Evolutionary conservation across 1,284 basidiomycete genomes (phyloP).

Genomic region (Austroboletus niveus): DNA sequence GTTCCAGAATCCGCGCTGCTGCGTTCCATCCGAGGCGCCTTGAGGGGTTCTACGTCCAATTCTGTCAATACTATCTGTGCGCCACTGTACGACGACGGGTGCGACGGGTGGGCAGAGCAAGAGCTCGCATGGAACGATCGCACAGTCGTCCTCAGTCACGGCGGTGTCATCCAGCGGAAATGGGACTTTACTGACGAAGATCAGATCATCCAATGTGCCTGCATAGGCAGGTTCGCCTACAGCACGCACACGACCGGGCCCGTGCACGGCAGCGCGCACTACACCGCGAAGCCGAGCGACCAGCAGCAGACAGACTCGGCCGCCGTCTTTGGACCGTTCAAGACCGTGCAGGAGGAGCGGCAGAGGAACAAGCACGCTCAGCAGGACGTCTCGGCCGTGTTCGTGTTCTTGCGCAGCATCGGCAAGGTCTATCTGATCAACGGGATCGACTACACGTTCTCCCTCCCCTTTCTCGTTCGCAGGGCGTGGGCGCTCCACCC

Average conservation of each 20-base stretch:
- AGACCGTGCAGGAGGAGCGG: slow-evolving; percentile 28
- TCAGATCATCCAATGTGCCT: slow-evolving; percentile 74
- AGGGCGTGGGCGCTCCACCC: slow-evolving; percentile 77
- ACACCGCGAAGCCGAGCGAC: slow-evolving; percentile 33
- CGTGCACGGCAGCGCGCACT: slow-evolving; percentile 38
- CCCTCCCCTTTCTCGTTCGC: slow-evolving; percentile 80
- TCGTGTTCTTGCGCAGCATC: slow-evolving; percentile 75
- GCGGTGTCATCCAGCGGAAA: slow-evolving; percentile 67
- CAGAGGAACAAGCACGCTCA: slow-evolving; percentile 31
- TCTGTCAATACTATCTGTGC: slow-evolving; percentile 37
- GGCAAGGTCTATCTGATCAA: slow-evolving; percentile 74
- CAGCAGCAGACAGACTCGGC: slow-evolving; percentile 30
- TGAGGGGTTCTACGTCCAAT: slow-evolving; percentile 49
- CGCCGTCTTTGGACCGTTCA: slow-evolving; percentile 62
- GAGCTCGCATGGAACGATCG: slow-evolving; percentile 71
- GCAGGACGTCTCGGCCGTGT: slow-evolving; percentile 56
- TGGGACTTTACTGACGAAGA: slow-evolving; percentile 74
- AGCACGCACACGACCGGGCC: slow-evolving; percentile 32
- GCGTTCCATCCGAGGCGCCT: slow-evolving; percentile 47
- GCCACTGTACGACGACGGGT: slow-evolving; percentile 35
- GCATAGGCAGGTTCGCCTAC: slow-evolving; percentile 71
- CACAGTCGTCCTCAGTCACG: slow-evolving; percentile 67
- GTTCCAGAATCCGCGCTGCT: slow-evolving; percentile 44
- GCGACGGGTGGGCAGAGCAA: slow-evolving; percentile 41
- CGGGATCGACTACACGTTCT: slow-evolving; percentile 74